These are phyloP conservation scores for Magnusiomyces sp. DNA, from an alignment of 1,139 yeast species.

Conservation along the genomic window DNA sequence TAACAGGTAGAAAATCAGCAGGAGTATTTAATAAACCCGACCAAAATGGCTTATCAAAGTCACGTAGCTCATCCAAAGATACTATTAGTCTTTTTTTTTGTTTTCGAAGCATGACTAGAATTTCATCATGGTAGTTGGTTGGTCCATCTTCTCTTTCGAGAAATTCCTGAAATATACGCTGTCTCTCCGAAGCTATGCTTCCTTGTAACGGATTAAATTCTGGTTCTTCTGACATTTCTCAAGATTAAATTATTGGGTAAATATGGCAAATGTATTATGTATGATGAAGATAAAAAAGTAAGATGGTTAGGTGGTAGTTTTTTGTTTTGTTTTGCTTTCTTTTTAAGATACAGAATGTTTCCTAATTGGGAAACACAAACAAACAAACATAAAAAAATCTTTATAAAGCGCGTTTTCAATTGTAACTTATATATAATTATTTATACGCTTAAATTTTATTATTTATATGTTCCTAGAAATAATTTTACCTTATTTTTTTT, in stretches of 20 bases:
- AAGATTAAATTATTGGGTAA: slow-evolving; percentile 88
- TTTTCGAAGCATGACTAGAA: slow-evolving; percentile 61
- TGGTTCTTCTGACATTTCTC: slow-evolving; percentile 85
- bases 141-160: slow-evolving; percentile 46
- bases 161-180: slow-evolving; percentile 82
- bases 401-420: no score
- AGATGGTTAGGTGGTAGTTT: neutral
- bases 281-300: slow-evolving; percentile 32
- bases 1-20: slow-evolving; percentile 81
- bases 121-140: slow-evolving; percentile 58
- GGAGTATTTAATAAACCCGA: slow-evolving; percentile 67
- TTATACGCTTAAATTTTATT: no score
- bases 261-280: slow-evolving; percentile 90
- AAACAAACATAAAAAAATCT: no score
- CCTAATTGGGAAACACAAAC: no score
- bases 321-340: neutral
- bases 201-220: neutral
- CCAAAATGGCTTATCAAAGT: slow-evolving; percentile 76
- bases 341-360: neutral
- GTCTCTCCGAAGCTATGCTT: slow-evolving; percentile 47
- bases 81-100: slow-evolving; percentile 62
- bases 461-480: neutral
- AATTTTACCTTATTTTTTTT: neutral
- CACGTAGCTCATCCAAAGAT: slow-evolving; percentile 80
- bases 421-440: no score